Base-by-base conservation (phyloP, 2,329 filamentous ascomycete genomes). In the Cryphonectria carpinicola region DNA sequence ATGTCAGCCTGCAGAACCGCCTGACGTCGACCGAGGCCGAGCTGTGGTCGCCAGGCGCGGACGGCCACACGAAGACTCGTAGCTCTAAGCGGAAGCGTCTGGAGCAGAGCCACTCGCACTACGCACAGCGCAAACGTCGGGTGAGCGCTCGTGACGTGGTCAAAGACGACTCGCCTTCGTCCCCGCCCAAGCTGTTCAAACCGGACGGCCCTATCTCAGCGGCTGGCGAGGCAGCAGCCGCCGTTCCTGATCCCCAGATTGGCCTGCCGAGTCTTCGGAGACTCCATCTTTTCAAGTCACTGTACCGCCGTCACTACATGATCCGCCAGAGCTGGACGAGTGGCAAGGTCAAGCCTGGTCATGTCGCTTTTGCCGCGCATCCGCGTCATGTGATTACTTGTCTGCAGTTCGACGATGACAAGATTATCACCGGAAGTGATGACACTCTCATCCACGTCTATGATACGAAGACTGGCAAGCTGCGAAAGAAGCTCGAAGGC, bases 371-470 rank as follows among this genome's bases (percentile, higher is more conserved):
- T 81, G 91, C 94, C n/a, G 96, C 96, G 6, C 96, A 99, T 78
- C 94, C 96, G 72, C 90, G 94, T 46, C 95, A 98, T 82, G 96
- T 99, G 72, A 97, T 99, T 67, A 99, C 96, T 22, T 99, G 96
- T 79, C 86, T 99, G 68, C 95, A 99, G 79, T 99, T 99, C 76
- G 96, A 99, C 78, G 93, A 95, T 65, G 95, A 99, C 84, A 98
- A 98, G 82, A 98, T 99, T 75, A 88, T 99, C 75, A 99, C 96
- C 1, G 96, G 96, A 37, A 98, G 95, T 78, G 96, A 99, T 79
- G 96, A 99, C 79, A 97, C 95, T 4, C 91, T 98, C 73, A 99
- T 99, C 77, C 95, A 99, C 76, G 94, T 99, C 43, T 99, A 98
- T 80, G 95, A 98, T 78, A 98, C 96, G 17, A 97, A 96, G 82